Conservation (phyloP, 495 filamentous ascomycete species). For the Symbiotaphrina buchneri region DNA sequence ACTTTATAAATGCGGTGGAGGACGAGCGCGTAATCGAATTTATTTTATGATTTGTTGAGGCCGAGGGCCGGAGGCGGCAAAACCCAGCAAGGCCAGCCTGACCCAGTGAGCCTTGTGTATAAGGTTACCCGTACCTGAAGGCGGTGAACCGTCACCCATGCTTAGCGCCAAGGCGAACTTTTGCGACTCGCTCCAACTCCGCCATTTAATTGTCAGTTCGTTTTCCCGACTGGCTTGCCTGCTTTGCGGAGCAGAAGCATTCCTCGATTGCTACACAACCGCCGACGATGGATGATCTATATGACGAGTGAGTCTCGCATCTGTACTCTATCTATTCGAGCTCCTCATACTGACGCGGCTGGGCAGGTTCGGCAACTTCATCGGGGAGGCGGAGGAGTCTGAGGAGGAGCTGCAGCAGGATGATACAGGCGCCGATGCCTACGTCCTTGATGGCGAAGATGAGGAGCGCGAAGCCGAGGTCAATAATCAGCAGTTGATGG, state of each 20-base stretch:
- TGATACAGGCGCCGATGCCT: constrained; percentile 44
- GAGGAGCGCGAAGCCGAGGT: constrained; percentile 37
- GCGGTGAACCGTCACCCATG: no score
- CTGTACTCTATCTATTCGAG: background rate
- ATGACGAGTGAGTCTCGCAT: constrained; percentile 41
- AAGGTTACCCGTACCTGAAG: no score
- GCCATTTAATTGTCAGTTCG: no score
- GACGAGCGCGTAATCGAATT: no score
- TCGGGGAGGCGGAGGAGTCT: constrained; percentile 75
- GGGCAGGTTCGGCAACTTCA: constrained; percentile 82
- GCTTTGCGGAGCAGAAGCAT: background rate
- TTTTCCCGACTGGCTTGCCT: background rate
- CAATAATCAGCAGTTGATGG: constrained; percentile 74
- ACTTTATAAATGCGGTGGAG: no score
- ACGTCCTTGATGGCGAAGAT: constrained; percentile 60
- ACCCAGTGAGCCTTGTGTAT: no score
- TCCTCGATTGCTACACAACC: background rate
- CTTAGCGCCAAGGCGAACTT: no score
- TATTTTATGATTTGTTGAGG: no score
- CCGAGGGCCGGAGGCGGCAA: no score
- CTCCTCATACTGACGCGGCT: constrained; percentile 3
- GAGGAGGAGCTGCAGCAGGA: constrained; percentile 59
- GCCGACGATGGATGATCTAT: constrained; percentile 54
- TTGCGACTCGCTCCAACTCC: no score
- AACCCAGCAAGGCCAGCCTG: no score